Conservation (phyloP, 352 stramenopile species). For the Phytophthora litchii region DNA sequence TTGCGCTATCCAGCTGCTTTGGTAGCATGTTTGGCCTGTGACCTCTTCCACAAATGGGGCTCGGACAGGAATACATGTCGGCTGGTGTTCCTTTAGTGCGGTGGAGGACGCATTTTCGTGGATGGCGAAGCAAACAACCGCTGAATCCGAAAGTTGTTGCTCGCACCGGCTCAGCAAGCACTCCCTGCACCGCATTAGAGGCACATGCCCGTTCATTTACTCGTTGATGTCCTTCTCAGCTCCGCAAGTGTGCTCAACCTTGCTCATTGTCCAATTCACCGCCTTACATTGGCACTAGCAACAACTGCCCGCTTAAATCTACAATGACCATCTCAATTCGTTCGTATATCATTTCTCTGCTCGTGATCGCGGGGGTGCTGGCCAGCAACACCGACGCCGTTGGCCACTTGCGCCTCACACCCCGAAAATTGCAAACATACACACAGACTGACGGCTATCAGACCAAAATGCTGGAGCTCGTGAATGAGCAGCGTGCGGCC, state of each 20-base stretch:
- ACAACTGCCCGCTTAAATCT: background rate
- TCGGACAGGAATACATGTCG: slow-evolving; percentile 16
- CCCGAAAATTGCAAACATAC: slow-evolving; percentile 27
- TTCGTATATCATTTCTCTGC: slow-evolving; percentile 13
- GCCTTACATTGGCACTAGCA: background rate
- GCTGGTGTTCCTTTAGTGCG: slow-evolving; percentile 27
- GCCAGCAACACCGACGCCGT: slow-evolving; percentile 4
- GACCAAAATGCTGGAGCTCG: slow-evolving; percentile 25
- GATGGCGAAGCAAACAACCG: slow-evolving; percentile 5
- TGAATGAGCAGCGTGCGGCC: slow-evolving; percentile 49
- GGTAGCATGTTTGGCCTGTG: slow-evolving; percentile 12
- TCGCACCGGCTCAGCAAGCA: slow-evolving; percentile 11
- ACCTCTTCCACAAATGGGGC: slow-evolving; percentile 20
- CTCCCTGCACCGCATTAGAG: slow-evolving; percentile 5
- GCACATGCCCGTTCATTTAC: slow-evolving; percentile 15
- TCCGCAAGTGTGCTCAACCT: background rate
- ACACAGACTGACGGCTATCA: slow-evolving; percentile 28
- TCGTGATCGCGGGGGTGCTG: slow-evolving; percentile 14
- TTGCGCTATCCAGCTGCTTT: slow-evolving; percentile 23
- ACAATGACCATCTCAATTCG: slow-evolving; percentile 15
- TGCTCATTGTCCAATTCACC: slow-evolving; percentile 25
- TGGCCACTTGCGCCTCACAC: slow-evolving; percentile 14
- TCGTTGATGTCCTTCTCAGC: slow-evolving; percentile 9
- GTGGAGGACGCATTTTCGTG: slow-evolving; percentile 11
- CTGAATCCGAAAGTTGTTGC: slow-evolving; percentile 9